These are phyloP conservation scores for Vaccinium myrtillus DNA, from an alignment of 148 eudicot species.

Conservation along the genomic window DNA sequence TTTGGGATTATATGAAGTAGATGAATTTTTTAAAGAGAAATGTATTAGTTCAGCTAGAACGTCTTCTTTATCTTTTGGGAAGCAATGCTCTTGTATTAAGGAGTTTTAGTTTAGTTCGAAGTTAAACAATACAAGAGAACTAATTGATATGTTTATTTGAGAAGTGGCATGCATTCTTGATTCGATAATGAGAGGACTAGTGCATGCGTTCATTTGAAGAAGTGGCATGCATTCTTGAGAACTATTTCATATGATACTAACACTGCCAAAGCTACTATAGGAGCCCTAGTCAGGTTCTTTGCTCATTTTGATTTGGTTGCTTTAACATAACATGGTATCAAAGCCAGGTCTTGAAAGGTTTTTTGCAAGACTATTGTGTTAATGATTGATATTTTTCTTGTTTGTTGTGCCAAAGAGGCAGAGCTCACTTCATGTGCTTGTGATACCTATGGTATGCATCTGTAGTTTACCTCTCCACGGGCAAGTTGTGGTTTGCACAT, in stretches of 20 bases:
- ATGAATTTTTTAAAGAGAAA: too few relatives aligned
- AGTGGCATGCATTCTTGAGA: background rate
- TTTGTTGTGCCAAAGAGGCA: background rate
- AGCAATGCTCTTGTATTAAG: background rate
- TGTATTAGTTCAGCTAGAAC: background rate
- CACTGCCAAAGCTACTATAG: background rate
- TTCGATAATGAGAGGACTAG: background rate
- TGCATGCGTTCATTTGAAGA: background rate
- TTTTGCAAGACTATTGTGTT: background rate
- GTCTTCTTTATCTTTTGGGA: background rate
- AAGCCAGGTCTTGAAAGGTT: background rate
- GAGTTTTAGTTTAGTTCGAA: background rate
- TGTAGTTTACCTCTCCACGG: background rate
- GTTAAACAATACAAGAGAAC: background rate
- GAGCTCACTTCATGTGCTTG: background rate
- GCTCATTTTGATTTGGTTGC: background rate
- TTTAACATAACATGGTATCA: background rate
- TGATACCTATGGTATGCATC: background rate
- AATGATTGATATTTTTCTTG: background rate
- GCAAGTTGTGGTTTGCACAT: background rate
- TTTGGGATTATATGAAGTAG: background rate
- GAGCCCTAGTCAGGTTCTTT: background rate
- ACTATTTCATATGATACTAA: background rate
- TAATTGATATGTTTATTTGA: background rate
- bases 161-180: too few relatives aligned